phyloP scores from a whole-genome alignment of 2,329 filamentous ascomycete genomes.

The Sclerotinia trifoliorum region DNA sequence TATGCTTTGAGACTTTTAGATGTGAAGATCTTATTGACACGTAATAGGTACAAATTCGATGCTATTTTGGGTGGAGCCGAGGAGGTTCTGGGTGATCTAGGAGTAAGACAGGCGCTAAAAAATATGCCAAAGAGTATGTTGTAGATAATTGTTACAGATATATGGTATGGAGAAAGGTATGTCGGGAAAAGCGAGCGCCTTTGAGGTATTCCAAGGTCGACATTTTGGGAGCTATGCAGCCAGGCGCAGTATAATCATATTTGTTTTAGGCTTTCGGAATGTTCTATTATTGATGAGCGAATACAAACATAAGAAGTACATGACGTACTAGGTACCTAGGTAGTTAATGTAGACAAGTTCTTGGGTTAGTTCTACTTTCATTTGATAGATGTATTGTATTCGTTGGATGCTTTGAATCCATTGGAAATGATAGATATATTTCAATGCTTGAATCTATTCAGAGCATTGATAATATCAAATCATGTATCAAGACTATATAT shows the following conservation, averaged over 20 bases:
- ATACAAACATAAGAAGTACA: not conserved
- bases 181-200: not conserved
- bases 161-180: no score
- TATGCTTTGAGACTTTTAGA: conserved; percentile 40
- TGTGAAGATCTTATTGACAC: not conserved
- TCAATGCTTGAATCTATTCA: not conserved
- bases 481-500: not conserved
- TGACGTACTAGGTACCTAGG: not conserved
- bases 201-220: not conserved
- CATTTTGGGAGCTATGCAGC: not conserved
- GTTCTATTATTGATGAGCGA: not conserved
- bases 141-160: conserved; percentile 43
- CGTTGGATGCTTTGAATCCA: not conserved
- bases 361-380: not conserved
- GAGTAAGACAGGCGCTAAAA: conserved; percentile 80
- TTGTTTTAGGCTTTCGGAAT: not conserved
- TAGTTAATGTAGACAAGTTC: not conserved
- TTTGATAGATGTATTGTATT: not conserved
- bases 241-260: not conserved
- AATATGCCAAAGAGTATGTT: conserved; percentile 82
- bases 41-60: conserved; percentile 61
- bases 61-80: conserved; percentile 77
- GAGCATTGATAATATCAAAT: no score
- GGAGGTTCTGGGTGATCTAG: conserved; percentile 77
- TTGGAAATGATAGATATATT: not conserved